phyloP scores from a whole-genome alignment of 2,329 filamentous ascomycete genomes.

The Nigrospora osmanthi region DNA sequence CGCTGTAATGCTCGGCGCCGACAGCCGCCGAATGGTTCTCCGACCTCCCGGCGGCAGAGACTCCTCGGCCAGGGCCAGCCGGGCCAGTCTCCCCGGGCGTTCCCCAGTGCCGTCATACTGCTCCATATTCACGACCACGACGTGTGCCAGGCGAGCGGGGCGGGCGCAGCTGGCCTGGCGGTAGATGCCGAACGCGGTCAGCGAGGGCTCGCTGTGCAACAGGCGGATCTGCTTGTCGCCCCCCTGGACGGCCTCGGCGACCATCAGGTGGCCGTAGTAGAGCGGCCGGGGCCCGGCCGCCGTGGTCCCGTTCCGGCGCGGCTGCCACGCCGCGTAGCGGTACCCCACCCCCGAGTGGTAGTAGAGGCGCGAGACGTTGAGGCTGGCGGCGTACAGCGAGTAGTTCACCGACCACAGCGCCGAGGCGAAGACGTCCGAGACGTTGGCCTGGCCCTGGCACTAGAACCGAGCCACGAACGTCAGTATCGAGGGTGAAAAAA shows the following conservation, averaged over 20 bases:
- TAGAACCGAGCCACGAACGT: neutral
- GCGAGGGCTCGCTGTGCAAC: conserved; percentile 5
- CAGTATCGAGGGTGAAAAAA: neutral
- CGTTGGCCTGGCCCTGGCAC: neutral
- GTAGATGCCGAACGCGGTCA: conserved; percentile 12
- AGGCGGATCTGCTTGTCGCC: conserved; percentile 9
- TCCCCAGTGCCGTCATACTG: conserved; percentile 8
- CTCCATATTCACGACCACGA: conserved; percentile 9
- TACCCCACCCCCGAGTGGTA: conserved; percentile 11
- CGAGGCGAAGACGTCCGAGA: neutral
- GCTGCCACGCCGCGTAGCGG: conserved; percentile 15
- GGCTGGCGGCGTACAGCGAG: neutral
- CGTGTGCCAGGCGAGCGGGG: conserved; percentile 1
- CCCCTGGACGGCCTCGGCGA: conserved; percentile 6
- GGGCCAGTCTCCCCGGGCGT: neutral
- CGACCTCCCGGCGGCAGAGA: neutral
- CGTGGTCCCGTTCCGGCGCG: conserved; percentile 6
- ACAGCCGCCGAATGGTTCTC: neutral
- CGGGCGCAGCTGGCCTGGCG: neutral
- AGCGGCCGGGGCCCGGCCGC: conserved; percentile 6
- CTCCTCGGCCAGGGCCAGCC: neutral
- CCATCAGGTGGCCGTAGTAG: conserved; percentile 14
- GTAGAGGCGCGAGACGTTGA: neutral
- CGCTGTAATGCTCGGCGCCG: neutral
- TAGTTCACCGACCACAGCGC: conserved; percentile 1